Evolutionary conservation across 169 alveolate genomes (phyloP).

Genomic region (Plasmodium berghei): DNA sequence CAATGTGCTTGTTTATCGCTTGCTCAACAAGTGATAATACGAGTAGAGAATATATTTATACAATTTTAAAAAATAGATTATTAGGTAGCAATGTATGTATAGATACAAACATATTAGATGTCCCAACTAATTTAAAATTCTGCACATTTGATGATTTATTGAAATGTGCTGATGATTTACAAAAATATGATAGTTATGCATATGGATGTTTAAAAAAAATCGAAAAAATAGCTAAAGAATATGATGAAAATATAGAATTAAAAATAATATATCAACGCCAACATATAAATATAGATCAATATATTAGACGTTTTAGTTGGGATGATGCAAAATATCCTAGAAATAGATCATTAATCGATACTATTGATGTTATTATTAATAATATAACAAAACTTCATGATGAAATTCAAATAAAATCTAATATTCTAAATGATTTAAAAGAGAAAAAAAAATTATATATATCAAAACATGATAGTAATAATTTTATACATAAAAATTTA

Average conservation of each 20-base stretch:
- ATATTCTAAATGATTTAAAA: constrained; percentile 88
- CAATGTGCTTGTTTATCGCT: constrained; percentile 81
- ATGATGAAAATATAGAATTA: constrained; percentile 82
- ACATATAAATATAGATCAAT: constrained; percentile 84
- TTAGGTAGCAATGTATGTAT: constrained; percentile 79
- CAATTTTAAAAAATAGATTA: constrained; percentile 79
- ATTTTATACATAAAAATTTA: constrained; percentile 82
- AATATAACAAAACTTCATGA: constrained; percentile 85
- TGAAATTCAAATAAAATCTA: constrained; percentile 87
- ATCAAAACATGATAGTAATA: constrained; percentile 75
- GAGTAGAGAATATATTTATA: constrained; percentile 83
- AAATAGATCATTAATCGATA: constrained; percentile 86
- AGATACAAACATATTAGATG: constrained; percentile 84
- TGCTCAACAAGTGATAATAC: constrained; percentile 79
- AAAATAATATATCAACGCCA: constrained; percentile 86
- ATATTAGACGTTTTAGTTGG: constrained; percentile 89
- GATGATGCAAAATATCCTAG: constrained; percentile 92
- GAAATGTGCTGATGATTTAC: constrained; percentile 87
- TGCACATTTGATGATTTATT: constrained; percentile 87
- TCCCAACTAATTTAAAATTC: constrained; percentile 87
- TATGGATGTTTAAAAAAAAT: constrained; percentile 86
- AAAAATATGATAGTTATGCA: constrained; percentile 86
- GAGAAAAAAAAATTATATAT: constrained; percentile 75
- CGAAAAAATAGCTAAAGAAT: constrained; percentile 81
- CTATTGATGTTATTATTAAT: constrained; percentile 86